Conservation (phyloP, 164 flowering plant genomes). For the Saururus chinensis region DNA sequence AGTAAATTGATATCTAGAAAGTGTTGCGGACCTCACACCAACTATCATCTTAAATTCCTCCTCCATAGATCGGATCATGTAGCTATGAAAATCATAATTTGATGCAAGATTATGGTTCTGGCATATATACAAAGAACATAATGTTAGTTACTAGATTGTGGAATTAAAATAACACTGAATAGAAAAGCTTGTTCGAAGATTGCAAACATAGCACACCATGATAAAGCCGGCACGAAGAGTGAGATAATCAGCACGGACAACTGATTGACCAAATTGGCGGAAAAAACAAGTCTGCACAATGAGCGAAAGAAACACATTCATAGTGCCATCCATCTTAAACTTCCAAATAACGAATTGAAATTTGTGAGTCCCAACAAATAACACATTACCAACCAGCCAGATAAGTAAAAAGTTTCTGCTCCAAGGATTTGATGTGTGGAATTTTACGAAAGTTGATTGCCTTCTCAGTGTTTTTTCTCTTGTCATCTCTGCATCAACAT, state of each 20-base stretch:
- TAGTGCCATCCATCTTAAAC: background rate
- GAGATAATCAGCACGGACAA: slow-evolving; percentile 81
- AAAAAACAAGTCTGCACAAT: slow-evolving; percentile 76
- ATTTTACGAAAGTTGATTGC: slow-evolving; percentile 74
- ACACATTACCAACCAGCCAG: slow-evolving; percentile 64
- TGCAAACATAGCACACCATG: slow-evolving; percentile 30
- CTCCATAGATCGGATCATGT: slow-evolving; percentile 99
- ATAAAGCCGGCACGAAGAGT: slow-evolving; percentile 89
- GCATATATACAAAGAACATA: slow-evolving; percentile 24
- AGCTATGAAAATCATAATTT: slow-evolving; percentile 95
- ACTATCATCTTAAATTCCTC: slow-evolving; percentile 92
- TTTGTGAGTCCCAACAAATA: background rate
- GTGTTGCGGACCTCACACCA: slow-evolving; percentile 76
- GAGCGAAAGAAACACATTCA: background rate
- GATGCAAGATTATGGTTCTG: slow-evolving; percentile 82
- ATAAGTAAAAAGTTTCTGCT: slow-evolving; percentile 47
- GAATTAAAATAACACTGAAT: background rate
- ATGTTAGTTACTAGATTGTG: background rate
- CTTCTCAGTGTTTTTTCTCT: slow-evolving; percentile 57
- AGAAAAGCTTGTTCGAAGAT: background rate
- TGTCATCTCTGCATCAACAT: slow-evolving; percentile 41
- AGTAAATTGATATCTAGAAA: background rate
- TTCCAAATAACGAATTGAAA: background rate
- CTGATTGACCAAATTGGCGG: slow-evolving; percentile 89
- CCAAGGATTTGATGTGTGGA: slow-evolving; percentile 49